Percentiles rank a stretch among this genome's conserved stretches.
These are phyloP conservation scores for Cornus controversa DNA, from an alignment of 148 eudicot genomes.

Conservation along the genomic window DNA sequence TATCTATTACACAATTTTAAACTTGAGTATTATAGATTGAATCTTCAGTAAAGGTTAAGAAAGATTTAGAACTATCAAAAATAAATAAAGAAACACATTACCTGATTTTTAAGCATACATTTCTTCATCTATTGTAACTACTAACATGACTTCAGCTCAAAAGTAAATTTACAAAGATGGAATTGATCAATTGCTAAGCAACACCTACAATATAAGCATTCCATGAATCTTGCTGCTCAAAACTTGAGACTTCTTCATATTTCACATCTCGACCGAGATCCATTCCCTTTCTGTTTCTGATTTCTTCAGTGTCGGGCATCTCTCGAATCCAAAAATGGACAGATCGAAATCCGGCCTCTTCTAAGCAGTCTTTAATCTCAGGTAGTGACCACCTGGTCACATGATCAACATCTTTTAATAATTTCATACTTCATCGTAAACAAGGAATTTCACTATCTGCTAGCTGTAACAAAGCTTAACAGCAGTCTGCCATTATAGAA, in stretches of 20 bases:
- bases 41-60: no score
- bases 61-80: no score
- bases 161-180: background rate
- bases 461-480: background rate
- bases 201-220: slow-evolving; percentile 90
- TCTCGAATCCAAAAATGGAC: slow-evolving; percentile 88
- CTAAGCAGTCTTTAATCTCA: slow-evolving; percentile 86
- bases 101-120: no score
- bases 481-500: background rate
- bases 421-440: background rate
- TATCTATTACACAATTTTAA: no score
- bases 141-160: no score
- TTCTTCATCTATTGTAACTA: no score
- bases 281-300: slow-evolving; percentile 61
- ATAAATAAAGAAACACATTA: no score
- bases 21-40: no score
- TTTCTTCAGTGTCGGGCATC: slow-evolving; percentile 73
- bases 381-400: slow-evolving; percentile 87
- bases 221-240: slow-evolving; percentile 93
- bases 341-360: slow-evolving; percentile 80
- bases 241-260: slow-evolving; percentile 84
- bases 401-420: background rate
- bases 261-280: slow-evolving; percentile 70
- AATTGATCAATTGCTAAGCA: slow-evolving; percentile 31
- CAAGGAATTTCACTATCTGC: background rate